These are phyloP conservation scores for Pascua sp. DNA, from an alignment of 1,284 basidiomycete species.

Conservation along the genomic window DNA sequence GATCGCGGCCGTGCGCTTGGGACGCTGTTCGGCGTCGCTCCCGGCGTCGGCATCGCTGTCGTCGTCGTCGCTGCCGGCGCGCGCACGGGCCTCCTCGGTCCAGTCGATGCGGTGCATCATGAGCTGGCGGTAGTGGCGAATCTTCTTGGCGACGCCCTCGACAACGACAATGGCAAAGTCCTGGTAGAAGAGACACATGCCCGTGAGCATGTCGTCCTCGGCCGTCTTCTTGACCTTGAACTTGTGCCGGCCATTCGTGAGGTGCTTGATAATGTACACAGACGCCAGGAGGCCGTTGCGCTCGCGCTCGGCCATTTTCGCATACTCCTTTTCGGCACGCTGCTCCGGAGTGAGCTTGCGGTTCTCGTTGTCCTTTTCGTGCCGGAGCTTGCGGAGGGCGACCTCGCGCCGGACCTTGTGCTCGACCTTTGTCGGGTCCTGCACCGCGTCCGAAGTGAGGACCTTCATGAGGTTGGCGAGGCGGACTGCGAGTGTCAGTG, in stretches of 20 bases:
- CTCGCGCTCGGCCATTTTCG: constrained; percentile 79
- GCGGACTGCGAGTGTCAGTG: constrained; percentile 61
- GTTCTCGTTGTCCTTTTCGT: constrained; percentile 88
- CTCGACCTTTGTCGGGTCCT: constrained; percentile 94
- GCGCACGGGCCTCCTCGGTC: constrained; percentile 83
- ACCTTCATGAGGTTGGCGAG: constrained; percentile 97
- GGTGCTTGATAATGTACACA: constrained; percentile 84
- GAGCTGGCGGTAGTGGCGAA: constrained; percentile 82
- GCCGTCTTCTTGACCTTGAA: constrained; percentile 98
- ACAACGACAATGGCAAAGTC: constrained; percentile 87
- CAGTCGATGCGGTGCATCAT: constrained; percentile 88
- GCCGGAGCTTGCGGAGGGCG: constrained; percentile 76
- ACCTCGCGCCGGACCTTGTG: constrained; percentile 91
- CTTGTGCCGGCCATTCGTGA: constrained; percentile 87
- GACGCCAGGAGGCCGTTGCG: constrained; percentile 79
- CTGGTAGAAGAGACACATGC: constrained; percentile 84
- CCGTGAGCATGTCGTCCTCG: constrained; percentile 81
- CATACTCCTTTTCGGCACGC: constrained; percentile 76
- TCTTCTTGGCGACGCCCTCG: constrained; percentile 81
- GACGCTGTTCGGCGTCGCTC: constrained; percentile 52
- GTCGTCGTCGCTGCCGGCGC: constrained; percentile 59
- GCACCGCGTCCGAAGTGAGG: constrained; percentile 89
- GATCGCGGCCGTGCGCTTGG: not conserved
- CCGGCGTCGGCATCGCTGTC: constrained; percentile 50
- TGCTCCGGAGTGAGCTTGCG: constrained; percentile 89